Base-by-base conservation (phyloP, 306 rosid species). In the Vigna radiata region DNA sequence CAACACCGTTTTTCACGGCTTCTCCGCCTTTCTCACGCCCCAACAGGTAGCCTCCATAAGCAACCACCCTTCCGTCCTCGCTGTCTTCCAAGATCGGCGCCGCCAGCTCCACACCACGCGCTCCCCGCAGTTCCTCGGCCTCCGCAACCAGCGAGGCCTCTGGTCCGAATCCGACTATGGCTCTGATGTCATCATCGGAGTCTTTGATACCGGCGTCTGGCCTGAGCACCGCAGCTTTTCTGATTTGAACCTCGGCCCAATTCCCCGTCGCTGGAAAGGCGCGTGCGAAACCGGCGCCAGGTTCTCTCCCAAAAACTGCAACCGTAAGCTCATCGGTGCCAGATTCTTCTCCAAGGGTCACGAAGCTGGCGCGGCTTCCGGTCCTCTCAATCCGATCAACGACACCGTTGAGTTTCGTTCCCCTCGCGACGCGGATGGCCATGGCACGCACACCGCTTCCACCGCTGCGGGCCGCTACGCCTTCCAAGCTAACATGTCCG, bases 151-250 rank as follows among this genome's bases (percentile, higher is more conserved):
- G 82, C 88, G 85, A 1, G 98, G 98, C 7, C 89, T 94, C 6
- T 94, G 98, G 98, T 94, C 96, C 0, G 91, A 94, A 13, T 94
- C 98, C 0, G 94, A 91, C 54, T 94, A 91, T 7, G 98, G 98
- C 11, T 94, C 98, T 1, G 98, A 94, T 5, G 96, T 94, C 0
- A 90, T 94, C 58, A 76, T 94, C 36, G 97, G 97, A 0, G 72
- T 91, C 4, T 87, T 94, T 50, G 97, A 94, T n/a, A 94, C 98
- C 0, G 98, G 98, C 6, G 58, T 94, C 37, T 91, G 90, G 93
- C 97, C 98, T 0, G 98, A 91, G 48, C 81, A 88, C 0, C 74
- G 97, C 5, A 94, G 98, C 85, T 94, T 94, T 83, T 87, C 89
- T 5, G 98, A 94, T 70, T 56, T 54, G 68, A 86, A 94, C 39